Conservation (phyloP, 2,329 filamentous ascomycete genomes). For the Curvularia sp. region DNA sequence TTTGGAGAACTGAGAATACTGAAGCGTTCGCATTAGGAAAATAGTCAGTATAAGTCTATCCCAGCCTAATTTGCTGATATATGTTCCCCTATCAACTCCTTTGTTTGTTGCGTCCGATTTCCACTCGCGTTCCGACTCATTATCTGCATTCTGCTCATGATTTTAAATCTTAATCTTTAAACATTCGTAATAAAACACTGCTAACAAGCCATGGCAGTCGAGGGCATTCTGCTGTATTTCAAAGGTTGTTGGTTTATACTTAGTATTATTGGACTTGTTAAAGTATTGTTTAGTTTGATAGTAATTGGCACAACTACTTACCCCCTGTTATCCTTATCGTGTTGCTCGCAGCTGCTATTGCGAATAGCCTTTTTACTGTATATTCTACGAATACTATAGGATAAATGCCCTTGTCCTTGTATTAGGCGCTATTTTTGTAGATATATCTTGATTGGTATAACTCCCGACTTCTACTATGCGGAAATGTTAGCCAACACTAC, state of each 20-base stretch:
- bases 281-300: not conserved
- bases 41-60: no score
- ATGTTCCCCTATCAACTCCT: no score
- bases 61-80: no score
- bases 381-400: not conserved
- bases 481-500: not conserved
- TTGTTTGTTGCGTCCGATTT: no score
- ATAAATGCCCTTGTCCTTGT: not conserved
- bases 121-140: no score
- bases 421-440: not conserved
- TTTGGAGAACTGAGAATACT: no score
- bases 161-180: not conserved
- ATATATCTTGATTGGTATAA: not conserved
- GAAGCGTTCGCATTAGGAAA: no score
- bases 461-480: not conserved
- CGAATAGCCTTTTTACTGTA: not conserved
- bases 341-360: not conserved
- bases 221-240: not conserved
- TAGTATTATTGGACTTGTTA: not conserved
- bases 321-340: not conserved
- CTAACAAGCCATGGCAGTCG: not conserved
- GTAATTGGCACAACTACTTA: not conserved
- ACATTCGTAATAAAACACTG: not conserved
- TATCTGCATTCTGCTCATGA: no score
- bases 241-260: not conserved